These are phyloP conservation scores for Mollisiaceae sp. DNA, from an alignment of 2,329 filamentous ascomycete genomes.

Conservation along the genomic window DNA sequence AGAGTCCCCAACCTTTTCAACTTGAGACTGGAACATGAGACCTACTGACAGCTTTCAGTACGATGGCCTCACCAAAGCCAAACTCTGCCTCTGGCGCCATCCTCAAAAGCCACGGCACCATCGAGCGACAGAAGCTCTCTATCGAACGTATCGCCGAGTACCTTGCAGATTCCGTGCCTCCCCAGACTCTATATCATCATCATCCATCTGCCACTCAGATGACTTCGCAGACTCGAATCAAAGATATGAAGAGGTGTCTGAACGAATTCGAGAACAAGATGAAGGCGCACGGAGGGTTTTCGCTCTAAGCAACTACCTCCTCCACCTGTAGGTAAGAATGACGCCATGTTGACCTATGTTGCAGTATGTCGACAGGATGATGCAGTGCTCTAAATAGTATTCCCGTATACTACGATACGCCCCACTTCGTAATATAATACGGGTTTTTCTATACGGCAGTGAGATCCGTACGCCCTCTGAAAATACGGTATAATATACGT, in stretches of 20 bases:
- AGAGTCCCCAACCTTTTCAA: neutral
- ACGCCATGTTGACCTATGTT: neutral
- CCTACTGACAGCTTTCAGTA: neutral
- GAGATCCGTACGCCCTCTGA: no score
- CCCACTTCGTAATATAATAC: no score
- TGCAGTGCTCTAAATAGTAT: no score
- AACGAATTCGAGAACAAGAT: neutral
- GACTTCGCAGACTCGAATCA: neutral
- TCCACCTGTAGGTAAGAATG: neutral
- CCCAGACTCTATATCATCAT: neutral
- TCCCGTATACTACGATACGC: no score
- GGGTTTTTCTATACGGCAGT: no score
- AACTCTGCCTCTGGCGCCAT: no score
- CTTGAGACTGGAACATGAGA: no score
- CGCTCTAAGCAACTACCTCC: neutral
- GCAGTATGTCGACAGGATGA: neutral
- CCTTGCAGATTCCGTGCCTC: neutral
- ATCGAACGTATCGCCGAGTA: constrained; percentile 4
- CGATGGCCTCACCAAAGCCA: no score
- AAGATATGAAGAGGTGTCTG: neutral
- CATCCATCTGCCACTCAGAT: neutral
- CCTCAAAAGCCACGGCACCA: no score
- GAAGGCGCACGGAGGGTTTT: neutral
- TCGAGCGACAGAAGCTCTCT: neutral
- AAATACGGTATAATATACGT: no score